A percentile compares a stretch with the other conserved stretches of the same genome.
These are phyloP conservation scores for Wickerhamomyces ciferrii DNA, from an alignment of 805 yeast species.

Conservation along the genomic window DNA sequence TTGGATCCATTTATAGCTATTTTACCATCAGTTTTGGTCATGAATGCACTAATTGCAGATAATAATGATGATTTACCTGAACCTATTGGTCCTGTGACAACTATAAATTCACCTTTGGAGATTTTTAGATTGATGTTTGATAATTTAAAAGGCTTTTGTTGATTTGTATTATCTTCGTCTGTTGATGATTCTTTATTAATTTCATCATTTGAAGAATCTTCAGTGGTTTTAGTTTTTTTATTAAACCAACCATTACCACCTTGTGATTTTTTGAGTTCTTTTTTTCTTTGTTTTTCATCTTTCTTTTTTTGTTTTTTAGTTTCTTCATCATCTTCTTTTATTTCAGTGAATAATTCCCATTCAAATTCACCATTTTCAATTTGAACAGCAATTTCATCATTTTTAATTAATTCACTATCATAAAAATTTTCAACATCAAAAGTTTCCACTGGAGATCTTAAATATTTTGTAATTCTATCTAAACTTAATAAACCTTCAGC, in stretches of 20 bases:
- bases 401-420: conserved; percentile 8
- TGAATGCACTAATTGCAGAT: neutral
- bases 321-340: conserved; percentile 2
- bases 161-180: too few relatives aligned
- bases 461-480: conserved; percentile 50
- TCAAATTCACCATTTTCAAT: conserved; percentile 49
- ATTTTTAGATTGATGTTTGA: conserved; percentile 35
- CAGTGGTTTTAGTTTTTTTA: neutral
- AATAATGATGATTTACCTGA: conserved; percentile 64
- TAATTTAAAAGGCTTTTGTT: neutral
- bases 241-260: neutral
- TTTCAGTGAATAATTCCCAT: conserved; percentile 46
- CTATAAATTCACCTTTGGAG: conserved; percentile 16
- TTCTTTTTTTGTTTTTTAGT: conserved; percentile 1
- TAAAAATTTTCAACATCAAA: conserved; percentile 29
- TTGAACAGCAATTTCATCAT: conserved; percentile 35
- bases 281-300: neutral
- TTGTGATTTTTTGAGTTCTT: neutral
- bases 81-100: conserved; percentile 73
- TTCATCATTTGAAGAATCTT: conserved; percentile 19
- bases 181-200: neutral
- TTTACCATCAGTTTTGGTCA: neutral
- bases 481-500: conserved; percentile 58
- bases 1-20: neutral
- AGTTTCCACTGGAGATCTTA: conserved; percentile 40